These are phyloP conservation scores for Babesia ovis DNA, from an alignment of 169 alveolate genomes.

Conservation along the genomic window DNA sequence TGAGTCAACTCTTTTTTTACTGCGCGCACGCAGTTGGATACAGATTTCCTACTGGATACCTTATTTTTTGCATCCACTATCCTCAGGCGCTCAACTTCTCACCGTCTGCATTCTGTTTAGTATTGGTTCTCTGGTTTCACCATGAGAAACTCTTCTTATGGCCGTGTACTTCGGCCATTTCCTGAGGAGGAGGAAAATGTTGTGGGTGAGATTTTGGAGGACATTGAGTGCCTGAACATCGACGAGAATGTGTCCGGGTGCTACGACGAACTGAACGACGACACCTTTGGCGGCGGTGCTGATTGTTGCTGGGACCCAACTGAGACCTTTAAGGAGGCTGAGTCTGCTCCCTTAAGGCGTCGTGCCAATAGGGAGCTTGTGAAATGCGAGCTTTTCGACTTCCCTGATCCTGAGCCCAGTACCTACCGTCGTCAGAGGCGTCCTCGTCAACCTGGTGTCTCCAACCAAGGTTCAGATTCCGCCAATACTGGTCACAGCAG, in stretches of 20 bases:
- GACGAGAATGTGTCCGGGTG: constrained; percentile 21
- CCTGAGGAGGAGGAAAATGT: constrained; percentile 29
- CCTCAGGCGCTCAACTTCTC: no score
- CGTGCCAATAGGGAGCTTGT: constrained; percentile 40
- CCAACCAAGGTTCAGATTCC: not conserved
- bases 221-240: constrained; percentile 58
- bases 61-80: no score
- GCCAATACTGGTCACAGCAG: not conserved
- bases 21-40: no score
- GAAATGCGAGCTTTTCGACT: constrained; percentile 55
- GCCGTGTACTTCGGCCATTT: not conserved
- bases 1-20: no score
- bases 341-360: constrained; percentile 2
- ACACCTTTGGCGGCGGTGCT: constrained; percentile 61
- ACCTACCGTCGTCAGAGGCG: not conserved
- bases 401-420: constrained; percentile 13
- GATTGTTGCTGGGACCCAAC: constrained; percentile 64
- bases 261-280: constrained; percentile 56
- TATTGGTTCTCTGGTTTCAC: no score
- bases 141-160: constrained; percentile 22
- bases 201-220: constrained; percentile 68
- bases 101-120: no score
- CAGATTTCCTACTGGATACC: no score
- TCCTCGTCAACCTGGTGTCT: not conserved
- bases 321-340: constrained; percentile 65